Conservation (phyloP, 2,329 filamentous ascomycete species). For the Fusarium subglutinans region DNA sequence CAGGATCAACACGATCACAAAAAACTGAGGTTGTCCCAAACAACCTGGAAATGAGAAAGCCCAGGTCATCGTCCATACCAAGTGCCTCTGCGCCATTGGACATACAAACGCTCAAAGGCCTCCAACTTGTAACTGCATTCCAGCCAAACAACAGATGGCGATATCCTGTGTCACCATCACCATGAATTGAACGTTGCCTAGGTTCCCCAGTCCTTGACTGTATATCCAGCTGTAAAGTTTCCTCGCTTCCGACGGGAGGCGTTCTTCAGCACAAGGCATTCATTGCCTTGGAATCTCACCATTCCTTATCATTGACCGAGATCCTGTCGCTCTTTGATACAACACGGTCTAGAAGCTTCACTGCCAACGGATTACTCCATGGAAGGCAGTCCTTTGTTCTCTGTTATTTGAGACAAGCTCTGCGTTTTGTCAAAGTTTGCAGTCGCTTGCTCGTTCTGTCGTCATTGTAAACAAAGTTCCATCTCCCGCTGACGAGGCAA, state of each 20-base stretch:
- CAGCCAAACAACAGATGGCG: neutral
- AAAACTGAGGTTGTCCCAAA: constrained; percentile 23
- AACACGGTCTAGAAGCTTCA: neutral
- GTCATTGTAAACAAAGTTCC: neutral
- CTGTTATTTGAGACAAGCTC: neutral
- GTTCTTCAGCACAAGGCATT: constrained; percentile 16
- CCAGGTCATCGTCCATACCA: constrained; percentile 17
- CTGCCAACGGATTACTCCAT: neutral
- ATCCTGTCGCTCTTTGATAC: neutral
- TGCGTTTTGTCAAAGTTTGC: neutral
- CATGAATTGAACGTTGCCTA: constrained; percentile 16
- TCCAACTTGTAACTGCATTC: constrained; percentile 20
- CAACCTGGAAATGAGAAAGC: neutral
- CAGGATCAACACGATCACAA: constrained; percentile 18
- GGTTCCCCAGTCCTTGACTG: constrained; percentile 21
- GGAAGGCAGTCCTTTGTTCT: neutral
- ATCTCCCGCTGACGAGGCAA: neutral
- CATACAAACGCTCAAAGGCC: constrained; percentile 1
- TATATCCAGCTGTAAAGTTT: constrained; percentile 1
- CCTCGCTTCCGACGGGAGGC: neutral
- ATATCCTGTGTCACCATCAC: constrained; percentile 4
- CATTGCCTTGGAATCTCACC: neutral
- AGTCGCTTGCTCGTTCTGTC: neutral
- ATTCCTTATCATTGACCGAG: neutral
- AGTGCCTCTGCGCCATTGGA: constrained; percentile 5